A percentile compares a stretch with the other conserved stretches of the same genome.
phyloP scores from a whole-genome alignment of 495 filamentous ascomycete genomes.

The Penicillium cinerascens region DNA sequence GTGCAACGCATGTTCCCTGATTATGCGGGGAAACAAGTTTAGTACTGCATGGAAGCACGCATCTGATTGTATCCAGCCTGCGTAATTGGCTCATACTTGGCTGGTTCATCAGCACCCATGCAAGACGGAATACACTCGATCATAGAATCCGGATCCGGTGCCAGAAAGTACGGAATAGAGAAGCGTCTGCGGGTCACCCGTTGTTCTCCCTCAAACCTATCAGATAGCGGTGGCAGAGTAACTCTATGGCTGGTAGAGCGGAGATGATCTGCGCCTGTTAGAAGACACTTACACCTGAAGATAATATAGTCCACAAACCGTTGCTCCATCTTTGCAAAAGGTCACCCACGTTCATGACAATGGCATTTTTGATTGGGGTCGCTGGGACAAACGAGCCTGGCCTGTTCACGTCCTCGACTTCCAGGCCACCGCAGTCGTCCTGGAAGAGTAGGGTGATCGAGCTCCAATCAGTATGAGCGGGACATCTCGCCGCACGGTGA shows the following conservation, averaged over 20 bases:
- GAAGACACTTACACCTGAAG: background rate
- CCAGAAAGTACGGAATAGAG: slow-evolving; percentile 62
- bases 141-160: slow-evolving; percentile 49
- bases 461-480: slow-evolving; percentile 52
- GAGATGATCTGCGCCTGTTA: slow-evolving; percentile 38
- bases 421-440: slow-evolving; percentile 50
- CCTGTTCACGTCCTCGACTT: slow-evolving; percentile 52
- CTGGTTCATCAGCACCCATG: slow-evolving; percentile 29
- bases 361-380: slow-evolving; percentile 44
- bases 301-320: slow-evolving; percentile 27
- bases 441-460: slow-evolving; percentile 52
- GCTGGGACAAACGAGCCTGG: slow-evolving; percentile 52
- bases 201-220: slow-evolving; percentile 33
- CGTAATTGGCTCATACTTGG: slow-evolving; percentile 52
- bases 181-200: slow-evolving; percentile 52
- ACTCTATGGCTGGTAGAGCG: slow-evolving; percentile 57
- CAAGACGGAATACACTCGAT: slow-evolving; percentile 58
- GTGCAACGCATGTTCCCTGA: background rate
- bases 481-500: slow-evolving; percentile 47
- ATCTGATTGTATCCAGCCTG: slow-evolving; percentile 50
- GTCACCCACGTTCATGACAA: slow-evolving; percentile 60
- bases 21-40: background rate
- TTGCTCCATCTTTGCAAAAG: slow-evolving; percentile 61
- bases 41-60: slow-evolving; percentile 51
- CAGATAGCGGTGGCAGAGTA: slow-evolving; percentile 35